A percentile compares a stretch with the other conserved stretches of the same genome.
These are phyloP conservation scores for Alternaria consortialis DNA, from an alignment of 2,329 filamentous ascomycete species.

Conservation along the genomic window DNA sequence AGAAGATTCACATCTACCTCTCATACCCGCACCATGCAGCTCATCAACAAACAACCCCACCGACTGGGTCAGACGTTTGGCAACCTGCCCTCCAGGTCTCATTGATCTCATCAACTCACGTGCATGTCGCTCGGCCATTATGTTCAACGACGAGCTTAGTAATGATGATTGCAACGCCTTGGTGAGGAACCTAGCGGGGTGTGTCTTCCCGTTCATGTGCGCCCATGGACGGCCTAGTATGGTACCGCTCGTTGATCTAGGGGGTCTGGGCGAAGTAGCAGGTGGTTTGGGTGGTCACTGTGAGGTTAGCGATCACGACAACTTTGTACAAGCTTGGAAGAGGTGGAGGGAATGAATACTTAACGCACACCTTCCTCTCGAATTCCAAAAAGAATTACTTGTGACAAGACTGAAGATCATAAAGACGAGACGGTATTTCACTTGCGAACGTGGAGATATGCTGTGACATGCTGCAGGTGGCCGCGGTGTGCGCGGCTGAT, in stretches of 20 bases:
- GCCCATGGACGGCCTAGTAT: slow-evolving; percentile 73
- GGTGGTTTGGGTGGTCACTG: neutral
- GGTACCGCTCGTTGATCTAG: slow-evolving; percentile 55
- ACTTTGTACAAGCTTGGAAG: slow-evolving; percentile 1
- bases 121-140: slow-evolving; percentile 80
- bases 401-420: neutral
- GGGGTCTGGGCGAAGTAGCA: neutral
- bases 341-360: neutral
- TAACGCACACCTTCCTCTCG: neutral
- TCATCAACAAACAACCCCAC: neutral
- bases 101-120: slow-evolving; percentile 79
- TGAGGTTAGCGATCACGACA: rapidly evolving
- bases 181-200: slow-evolving; percentile 65
- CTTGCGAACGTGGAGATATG: too few species aligned
- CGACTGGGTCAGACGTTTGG: slow-evolving; percentile 69
- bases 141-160: slow-evolving; percentile 80
- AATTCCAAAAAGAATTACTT: neutral
- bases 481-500: too few species aligned
- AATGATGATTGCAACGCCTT: slow-evolving; percentile 66
- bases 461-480: too few species aligned
- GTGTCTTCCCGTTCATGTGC: slow-evolving; percentile 81
- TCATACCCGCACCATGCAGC: neutral
- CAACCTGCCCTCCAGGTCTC: slow-evolving; percentile 76
- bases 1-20: slow-evolving; percentile 20
- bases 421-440: too few species aligned